Base-by-base conservation (phyloP, 148 eudicot genomes). In the Rhododendron henanense region DNA sequence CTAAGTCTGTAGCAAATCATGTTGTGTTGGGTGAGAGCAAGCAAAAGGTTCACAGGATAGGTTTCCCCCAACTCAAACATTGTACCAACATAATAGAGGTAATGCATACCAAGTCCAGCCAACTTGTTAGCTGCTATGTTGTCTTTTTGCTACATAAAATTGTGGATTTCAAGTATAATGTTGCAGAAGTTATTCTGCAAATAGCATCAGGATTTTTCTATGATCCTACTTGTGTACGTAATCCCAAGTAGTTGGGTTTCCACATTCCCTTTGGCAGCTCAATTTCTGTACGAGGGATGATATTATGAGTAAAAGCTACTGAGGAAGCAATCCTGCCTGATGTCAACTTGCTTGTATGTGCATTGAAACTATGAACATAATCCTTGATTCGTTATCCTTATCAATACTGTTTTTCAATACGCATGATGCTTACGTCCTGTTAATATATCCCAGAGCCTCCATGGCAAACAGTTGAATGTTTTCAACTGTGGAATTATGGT, bases 311-410 rank as follows among this genome's bases (percentile, higher is more conserved):
- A 28, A 18, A 78, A 78, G 81, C 55, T 21, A 47, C 55, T 23
- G 50, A 33, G 28, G 55, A 78, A 78, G 50, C 50, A 11, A 21
- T 50, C 48, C 81, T 78, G 81, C 15, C 28, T 47, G 55, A 78
- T 78, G 81, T 47, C 81, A 78, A 45, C 25, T 78, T 47, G 18
- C 53, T 78, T 78, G 81, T 78, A 21, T 78, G 81, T 78, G 28
- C 81, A 78, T 78, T 44, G 53, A 37, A 44, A 44, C 25, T 78
- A 3, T 78, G 18, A 44, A 45, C 13, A n/a, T 23, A 45, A n/a
- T n/a, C 16, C 81, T 10, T 23, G 7, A 45, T 9, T n/a, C 8
- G 33, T 45, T 23, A 37, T 78, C 31, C 2, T 10, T 41, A 21
- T 39, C 50, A 76, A 76, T 7, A 23, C 53, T 76, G 11, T 45